Evolutionary conservation across 352 stramenopile genomes (phyloP), one percentile per base, ranked within the genome.

Genomic region (Lagenidium sp.): DNA sequence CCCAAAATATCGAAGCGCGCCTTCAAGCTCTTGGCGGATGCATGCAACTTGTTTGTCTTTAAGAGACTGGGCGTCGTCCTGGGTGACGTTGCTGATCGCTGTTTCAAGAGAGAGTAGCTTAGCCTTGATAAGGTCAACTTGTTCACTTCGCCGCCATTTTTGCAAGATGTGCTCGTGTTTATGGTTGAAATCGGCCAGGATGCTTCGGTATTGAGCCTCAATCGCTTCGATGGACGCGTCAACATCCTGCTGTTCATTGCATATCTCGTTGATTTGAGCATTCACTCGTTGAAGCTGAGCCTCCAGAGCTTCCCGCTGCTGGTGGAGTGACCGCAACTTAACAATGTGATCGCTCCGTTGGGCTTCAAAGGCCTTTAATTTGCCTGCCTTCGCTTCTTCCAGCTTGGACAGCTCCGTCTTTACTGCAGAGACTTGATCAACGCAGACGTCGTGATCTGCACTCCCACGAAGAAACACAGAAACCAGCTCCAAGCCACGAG

Each of bases 1-100:
- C 35, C 68, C 68, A 42, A 87, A 84, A 38, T 88, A 92, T 20
- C 74, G 70, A 8, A 85, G 42, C 12, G 75, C 61, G 22, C 67
- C 72, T 50, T 92, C 69, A 11, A 89, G 38, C 26, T 89, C 68
- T 53, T 89, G 74, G 0, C 61, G 49, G 35, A 78, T 30, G 35
- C 65, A 81, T 16, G 46, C 41, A 1, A 63, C 55, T 23, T 71
- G 65, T 43, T 83, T 86, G 11, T 75, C 51, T 26, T 62, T 50
- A 3, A 79, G 45, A 1, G 64, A 52, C 13, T 71, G 58, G 15
- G 67, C 56, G 36, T 80, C 63, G 26, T 56, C 74, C 13, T 73
- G 49, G 10, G 53, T 50, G 10, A 66, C 46, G 11, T 54, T 40
- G 25, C 73, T 63, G n/a, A 54, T 49, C 22, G 53, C 50, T 11